Evolutionary conservation across 495 filamentous ascomycete species (phyloP), one percentile per base, ranked within the genome.

Genomic region (Penicillium arizonense): DNA sequence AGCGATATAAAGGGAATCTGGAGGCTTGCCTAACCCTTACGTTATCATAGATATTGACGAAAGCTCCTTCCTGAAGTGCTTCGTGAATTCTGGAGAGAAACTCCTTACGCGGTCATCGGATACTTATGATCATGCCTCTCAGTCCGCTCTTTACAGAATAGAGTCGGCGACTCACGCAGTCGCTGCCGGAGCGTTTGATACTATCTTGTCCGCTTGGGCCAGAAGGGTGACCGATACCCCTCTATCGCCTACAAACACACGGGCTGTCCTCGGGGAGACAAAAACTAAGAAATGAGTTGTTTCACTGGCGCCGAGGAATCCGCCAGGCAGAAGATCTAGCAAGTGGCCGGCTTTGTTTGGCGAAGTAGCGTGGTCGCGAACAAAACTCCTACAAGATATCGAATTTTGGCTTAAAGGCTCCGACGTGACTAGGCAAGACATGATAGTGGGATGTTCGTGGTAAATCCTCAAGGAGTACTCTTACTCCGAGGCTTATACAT

Each of bases 261-360:
- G 51, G 34, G 21, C 34, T 39, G 40, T 56, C 40, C 47, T 40
- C 3, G 47, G 46, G 1, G 8, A 23, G 3, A 46, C n/a, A 7
- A 14, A 39, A 3, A 56, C 23, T 41, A 56, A 56, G 16, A 38
- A 28, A 34, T 14, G 18, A 43, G 36, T n/a, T n/a, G n/a, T n/a
- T n/a, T n/a, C n/a, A n/a, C n/a, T n/a, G n/a, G n/a, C n/a, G n/a
- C n/a, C n/a, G n/a, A n/a, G n/a, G n/a, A n/a, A n/a, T n/a, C n/a
- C n/a, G n/a, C n/a, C n/a, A n/a, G n/a, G n/a, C n/a, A n/a, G 42
- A 11, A 16, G 16, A 26, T 51, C 42, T 24, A 23, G 35, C 12
- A 56, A 56, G 35, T 56, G 54, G 54, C 54, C 54, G 42, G 51
- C 43, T 42, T 34, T 56, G 18, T 47, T 52, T 51, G 47, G 47